Percentiles rank a stretch among this genome's conserved stretches.
Evolutionary conservation across 2,329 filamentous ascomycete species (phyloP).

Genomic region (Penicillium sp.): DNA sequence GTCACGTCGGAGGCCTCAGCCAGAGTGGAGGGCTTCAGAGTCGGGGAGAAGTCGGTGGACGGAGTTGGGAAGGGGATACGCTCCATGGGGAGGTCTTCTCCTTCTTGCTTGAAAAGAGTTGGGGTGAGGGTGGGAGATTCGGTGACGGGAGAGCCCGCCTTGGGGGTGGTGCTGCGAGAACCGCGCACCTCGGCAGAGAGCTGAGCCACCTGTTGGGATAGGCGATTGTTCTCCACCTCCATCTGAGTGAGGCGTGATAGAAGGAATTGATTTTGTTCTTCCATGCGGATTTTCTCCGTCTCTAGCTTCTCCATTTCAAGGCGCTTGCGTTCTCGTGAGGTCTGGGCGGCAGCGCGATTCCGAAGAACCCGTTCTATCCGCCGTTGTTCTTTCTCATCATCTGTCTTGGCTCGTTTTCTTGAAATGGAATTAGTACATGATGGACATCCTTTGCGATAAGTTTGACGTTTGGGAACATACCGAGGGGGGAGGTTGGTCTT

Average conservation of each 20-base stretch:
- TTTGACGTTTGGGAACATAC: slow-evolving; percentile 48
- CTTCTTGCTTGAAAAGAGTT: slow-evolving; percentile 42
- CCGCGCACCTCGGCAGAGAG: slow-evolving; percentile 44
- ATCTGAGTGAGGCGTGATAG: slow-evolving; percentile 58
- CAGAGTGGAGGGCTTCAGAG: slow-evolving; percentile 39
- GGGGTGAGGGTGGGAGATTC: slow-evolving; percentile 38
- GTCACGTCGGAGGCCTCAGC: slow-evolving; percentile 74
- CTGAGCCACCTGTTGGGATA: slow-evolving; percentile 48
- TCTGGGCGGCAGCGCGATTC: slow-evolving; percentile 92
- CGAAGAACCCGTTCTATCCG: slow-evolving; percentile 95
- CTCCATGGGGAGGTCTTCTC: slow-evolving; percentile 39
- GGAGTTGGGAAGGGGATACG: slow-evolving; percentile 39
- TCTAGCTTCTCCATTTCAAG: slow-evolving; percentile 80
- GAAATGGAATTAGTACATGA: slow-evolving; percentile 8
- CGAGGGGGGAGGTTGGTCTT: slow-evolving; percentile 93
- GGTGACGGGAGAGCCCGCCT: slow-evolving; percentile 31
- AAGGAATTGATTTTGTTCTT: slow-evolving; percentile 66
- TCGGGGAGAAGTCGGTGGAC: slow-evolving; percentile 38
- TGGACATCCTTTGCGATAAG: not conserved
- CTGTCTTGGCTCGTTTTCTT: slow-evolving; percentile 95
- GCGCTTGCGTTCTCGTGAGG: slow-evolving; percentile 88
- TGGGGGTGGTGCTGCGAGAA: slow-evolving; percentile 38
- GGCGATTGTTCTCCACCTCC: slow-evolving; percentile 49
- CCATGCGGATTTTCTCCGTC: slow-evolving; percentile 57
- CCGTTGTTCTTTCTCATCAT: slow-evolving; percentile 97